phyloP scores from a whole-genome alignment of 2,329 filamentous ascomycete genomes.

The Cordyceps farinosa region DNA sequence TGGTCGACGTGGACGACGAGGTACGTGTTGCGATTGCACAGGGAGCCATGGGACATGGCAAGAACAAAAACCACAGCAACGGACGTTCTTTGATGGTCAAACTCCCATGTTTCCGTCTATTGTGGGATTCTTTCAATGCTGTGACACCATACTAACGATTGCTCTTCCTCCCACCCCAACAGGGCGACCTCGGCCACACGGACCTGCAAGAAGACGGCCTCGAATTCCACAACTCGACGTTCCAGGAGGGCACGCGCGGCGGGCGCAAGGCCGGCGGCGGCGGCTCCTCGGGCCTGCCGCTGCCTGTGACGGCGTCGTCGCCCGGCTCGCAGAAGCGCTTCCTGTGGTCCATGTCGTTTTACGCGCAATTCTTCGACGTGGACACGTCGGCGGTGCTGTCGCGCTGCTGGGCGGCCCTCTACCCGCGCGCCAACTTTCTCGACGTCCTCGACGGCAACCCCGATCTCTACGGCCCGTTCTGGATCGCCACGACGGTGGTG shows the following conservation, averaged over 20 bases:
- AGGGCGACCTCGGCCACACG: conserved; percentile 97
- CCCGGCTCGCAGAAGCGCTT: conserved; percentile 67
- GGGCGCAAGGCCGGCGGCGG: conserved; percentile 39
- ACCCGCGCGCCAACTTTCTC: conserved; percentile 89
- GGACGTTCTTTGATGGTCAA: too few relatives aligned
- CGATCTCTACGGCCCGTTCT: conserved; percentile 94
- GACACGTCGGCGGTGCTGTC: conserved; percentile 86
- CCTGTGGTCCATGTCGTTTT: conserved; percentile 91
- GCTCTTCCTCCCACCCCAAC: conserved; percentile 15
- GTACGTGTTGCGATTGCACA: conserved; percentile 41
- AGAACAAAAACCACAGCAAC: too few relatives aligned
- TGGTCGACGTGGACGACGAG: conserved; percentile 96
- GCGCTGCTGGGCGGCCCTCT: conserved; percentile 85
- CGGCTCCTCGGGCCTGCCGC: conserved; percentile 49
- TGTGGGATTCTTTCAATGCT: too few relatives aligned
- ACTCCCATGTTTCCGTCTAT: too few relatives aligned
- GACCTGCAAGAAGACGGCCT: conserved; percentile 92
- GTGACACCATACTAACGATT: conserved; percentile 13
- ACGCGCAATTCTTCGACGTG: conserved; percentile 97
- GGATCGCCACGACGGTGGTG: conserved; percentile 97
- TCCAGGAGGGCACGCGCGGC: conserved; percentile 56
- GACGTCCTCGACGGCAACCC: conserved; percentile 96
- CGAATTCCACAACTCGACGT: conserved; percentile 94
- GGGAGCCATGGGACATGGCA: neutral
- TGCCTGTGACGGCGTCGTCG: conserved; percentile 52